Evolutionary conservation across 441 rosid genomes (phyloP), one percentile per base, ranked within the genome.

Genomic region (Lepidium campestre): DNA sequence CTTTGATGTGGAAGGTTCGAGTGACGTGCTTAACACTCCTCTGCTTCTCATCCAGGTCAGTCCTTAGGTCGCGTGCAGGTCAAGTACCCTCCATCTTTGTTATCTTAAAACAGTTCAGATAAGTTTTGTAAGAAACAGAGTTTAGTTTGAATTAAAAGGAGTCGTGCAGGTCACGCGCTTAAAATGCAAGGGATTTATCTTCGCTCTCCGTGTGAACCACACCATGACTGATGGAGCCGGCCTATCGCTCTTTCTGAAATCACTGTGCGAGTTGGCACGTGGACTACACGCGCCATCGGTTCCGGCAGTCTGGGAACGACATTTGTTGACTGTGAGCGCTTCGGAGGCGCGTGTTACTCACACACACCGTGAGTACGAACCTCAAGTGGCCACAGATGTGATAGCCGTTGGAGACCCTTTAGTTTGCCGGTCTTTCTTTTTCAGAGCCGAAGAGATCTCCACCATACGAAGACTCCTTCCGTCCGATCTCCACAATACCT

Each of bases 31-130:
- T 1, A 53, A 82, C 41, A 55, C 72, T 34, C 89, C 91, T 5
- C n/a, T 84, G 67, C 32, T 86, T 55, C 82, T 82, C 27, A 53
- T 84, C 62, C 89, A 84, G 85, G 91, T 85, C 34, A 15, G 18
- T 46, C 35, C 20, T n/a, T 13, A 15, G n/a, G 3, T 40, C 10
- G 22, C 15, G 34, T n/a, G 14, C 53, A 82, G 84, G 86, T 81
- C 25, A 86, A 87, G 9, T 69, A 79, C 3, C 44, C 13, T 23
- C 17, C 3, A 7, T 45, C 5, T 7, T 9, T 41, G 46, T 41
- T 41, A 41, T 3, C 46, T 41, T 9, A 18, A 9, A 18, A 44
- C 11, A 15, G 20, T 41, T 41, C 32, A 29, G 22, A 15, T 15
- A 18, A 18, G 11, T 6, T 42, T 3, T 17, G 22, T 37, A n/a